Percentiles rank a stretch among this genome's conserved stretches.
Evolutionary conservation across 2,329 filamentous ascomycete genomes (phyloP).

Genomic region (Pseudogymnoascus sp.): DNA sequence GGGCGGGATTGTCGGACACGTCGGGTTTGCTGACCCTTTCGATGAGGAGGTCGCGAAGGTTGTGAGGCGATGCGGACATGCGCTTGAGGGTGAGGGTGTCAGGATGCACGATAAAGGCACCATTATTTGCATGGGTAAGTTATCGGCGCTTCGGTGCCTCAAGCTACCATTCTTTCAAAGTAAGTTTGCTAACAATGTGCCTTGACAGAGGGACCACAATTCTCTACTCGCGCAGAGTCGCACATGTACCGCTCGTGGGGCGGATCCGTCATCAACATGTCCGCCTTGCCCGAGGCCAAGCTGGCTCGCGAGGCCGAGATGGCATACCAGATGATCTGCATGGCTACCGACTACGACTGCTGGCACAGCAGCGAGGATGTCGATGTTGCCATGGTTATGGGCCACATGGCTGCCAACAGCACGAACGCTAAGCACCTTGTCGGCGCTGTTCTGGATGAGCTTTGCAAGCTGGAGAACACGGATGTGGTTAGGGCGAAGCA

Average conservation of each 20-base stretch:
- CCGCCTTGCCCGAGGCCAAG: constrained; percentile 88
- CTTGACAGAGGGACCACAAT: constrained; percentile 84
- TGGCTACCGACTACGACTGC: constrained; percentile 99
- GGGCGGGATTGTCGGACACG: constrained; percentile 83
- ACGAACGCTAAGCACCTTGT: constrained; percentile 82
- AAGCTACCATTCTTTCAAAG: not conserved
- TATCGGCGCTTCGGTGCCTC: constrained; percentile 6
- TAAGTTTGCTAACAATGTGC: not conserved
- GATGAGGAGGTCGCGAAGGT: constrained; percentile 70
- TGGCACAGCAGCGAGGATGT: constrained; percentile 82
- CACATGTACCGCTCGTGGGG: constrained; percentile 94
- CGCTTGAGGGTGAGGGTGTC: constrained; percentile 76
- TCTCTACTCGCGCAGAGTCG: constrained; percentile 91
- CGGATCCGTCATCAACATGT: constrained; percentile 97
- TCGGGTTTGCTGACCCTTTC: constrained; percentile 94
- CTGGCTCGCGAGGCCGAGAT: constrained; percentile 94
- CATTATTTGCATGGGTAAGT: constrained; percentile 82
- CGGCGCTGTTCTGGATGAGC: constrained; percentile 77
- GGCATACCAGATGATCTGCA: constrained; percentile 96
- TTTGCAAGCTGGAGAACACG: constrained; percentile 68
- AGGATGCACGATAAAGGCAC: constrained; percentile 77
- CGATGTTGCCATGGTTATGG: constrained; percentile 94
- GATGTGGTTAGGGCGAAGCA: constrained; percentile 76
- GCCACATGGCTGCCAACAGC: constrained; percentile 88
- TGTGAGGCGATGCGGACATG: constrained; percentile 66